Conservation (phyloP, 2,329 filamentous ascomycete genomes). For the Diaporthe vaccinii region DNA sequence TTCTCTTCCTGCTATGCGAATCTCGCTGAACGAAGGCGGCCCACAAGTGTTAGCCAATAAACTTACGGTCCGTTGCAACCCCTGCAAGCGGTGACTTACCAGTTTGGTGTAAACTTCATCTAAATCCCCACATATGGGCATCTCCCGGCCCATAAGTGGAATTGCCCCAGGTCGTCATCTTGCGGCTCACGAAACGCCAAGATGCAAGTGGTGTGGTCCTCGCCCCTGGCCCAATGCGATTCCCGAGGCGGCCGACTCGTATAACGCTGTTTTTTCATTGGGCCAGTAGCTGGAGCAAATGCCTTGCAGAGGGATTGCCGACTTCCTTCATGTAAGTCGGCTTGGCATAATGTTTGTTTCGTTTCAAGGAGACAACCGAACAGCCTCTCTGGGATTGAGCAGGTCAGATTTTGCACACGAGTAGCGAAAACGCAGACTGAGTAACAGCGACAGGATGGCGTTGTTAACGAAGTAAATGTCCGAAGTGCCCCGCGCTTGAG, state of each 20-base stretch:
- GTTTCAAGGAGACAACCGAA: conserved; percentile 4
- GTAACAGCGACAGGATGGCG: neutral
- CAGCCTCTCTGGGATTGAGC: neutral
- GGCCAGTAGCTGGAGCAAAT: neutral
- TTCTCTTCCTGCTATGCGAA: neutral
- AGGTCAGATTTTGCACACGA: neutral
- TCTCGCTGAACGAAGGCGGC: neutral
- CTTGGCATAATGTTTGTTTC: conserved; percentile 25
- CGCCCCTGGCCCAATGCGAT: neutral
- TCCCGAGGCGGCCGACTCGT: neutral
- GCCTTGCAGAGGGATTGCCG: neutral
- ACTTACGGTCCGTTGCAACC: neutral
- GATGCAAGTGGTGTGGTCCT: conserved; percentile 14
- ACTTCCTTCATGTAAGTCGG: conserved; percentile 2
- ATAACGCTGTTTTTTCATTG: conserved; percentile 3
- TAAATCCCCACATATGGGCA: neutral
- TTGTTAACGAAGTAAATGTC: neutral
- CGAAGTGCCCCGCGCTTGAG: neutral
- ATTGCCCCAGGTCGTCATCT: conserved; percentile 21
- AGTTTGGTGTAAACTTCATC: neutral
- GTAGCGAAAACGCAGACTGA: neutral
- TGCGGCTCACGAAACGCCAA: conserved; percentile 30
- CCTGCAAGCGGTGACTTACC: neutral
- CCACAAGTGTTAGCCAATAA: conserved; percentile 1
- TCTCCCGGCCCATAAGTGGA: neutral